Percentiles rank a stretch among this genome's conserved stretches.
phyloP scores from a whole-genome alignment of 78 protist species.

The slime mould (Dictyostelium discoideum) region DNA sequence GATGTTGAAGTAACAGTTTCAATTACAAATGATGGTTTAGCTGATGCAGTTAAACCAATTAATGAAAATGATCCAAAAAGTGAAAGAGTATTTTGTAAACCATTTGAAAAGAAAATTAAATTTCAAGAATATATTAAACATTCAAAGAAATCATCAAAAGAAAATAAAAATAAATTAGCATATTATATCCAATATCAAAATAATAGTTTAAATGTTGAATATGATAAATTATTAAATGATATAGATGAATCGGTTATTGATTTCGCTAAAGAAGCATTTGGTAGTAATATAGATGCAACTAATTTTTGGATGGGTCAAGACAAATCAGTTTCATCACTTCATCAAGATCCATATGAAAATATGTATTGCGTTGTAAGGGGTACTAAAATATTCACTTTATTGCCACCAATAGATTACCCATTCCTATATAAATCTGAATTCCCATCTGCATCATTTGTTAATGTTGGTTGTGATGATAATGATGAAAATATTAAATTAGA shows the following conservation, averaged over 20 bases:
- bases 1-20: constrained; percentile 66
- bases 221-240: constrained; percentile 36
- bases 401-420: constrained; percentile 84
- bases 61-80: background rate
- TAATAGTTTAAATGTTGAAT: constrained; percentile 45
- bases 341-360: constrained; percentile 83
- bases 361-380: constrained; percentile 77
- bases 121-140: constrained; percentile 46
- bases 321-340: constrained; percentile 62
- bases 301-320: constrained; percentile 83
- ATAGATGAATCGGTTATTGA: background rate
- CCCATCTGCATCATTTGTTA: constrained; percentile 52
- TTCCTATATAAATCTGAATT: constrained; percentile 58
- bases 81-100: constrained; percentile 72
- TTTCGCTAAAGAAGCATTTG: constrained; percentile 69
- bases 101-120: constrained; percentile 53
- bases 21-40: constrained; percentile 77
- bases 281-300: constrained; percentile 35
- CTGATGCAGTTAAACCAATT: constrained; percentile 71
- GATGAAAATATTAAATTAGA: background rate
- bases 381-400: constrained; percentile 54
- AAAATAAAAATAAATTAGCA: background rate
- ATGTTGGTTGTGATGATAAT: background rate
- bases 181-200: constrained; percentile 56
- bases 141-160: background rate